phyloP scores from a whole-genome alignment of 2,329 filamentous ascomycete species.

The Pezicula carpinea region DNA sequence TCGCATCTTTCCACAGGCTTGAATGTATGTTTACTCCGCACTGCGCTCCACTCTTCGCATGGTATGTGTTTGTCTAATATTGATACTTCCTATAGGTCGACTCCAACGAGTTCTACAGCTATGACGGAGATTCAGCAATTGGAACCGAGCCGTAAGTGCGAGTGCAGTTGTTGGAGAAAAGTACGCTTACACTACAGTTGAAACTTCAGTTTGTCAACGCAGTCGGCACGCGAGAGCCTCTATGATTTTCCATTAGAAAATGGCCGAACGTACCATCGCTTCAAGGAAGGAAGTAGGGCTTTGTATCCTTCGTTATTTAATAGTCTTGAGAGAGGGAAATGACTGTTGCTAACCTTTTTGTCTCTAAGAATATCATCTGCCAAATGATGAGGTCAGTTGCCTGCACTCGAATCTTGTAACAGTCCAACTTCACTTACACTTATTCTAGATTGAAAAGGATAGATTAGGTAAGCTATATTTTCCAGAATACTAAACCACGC shows the following conservation, averaged over 20 bases:
- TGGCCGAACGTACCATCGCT: slow-evolving; percentile 9
- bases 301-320: too few species aligned
- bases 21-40: too few species aligned
- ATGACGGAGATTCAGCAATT: not conserved
- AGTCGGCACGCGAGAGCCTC: slow-evolving; percentile 4
- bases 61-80: too few species aligned
- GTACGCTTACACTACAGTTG: too few species aligned
- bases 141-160: too few species aligned
- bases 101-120: not conserved
- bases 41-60: too few species aligned
- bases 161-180: too few species aligned
- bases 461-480: too few species aligned
- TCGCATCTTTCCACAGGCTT: too few species aligned
- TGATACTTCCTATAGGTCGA: not conserved
- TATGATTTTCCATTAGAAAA: slow-evolving; percentile 6
- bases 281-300: slow-evolving; percentile 4
- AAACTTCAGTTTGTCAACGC: not conserved
- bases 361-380: slow-evolving; percentile 50
- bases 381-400: slow-evolving; percentile 37
- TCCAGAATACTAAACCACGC: too few species aligned
- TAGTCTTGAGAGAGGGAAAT: too few species aligned
- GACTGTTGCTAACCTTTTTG: too few species aligned
- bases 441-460: not conserved
- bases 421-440: not conserved
- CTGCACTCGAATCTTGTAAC: not conserved